These are phyloP conservation scores for Erythrophleum fordii DNA, from an alignment of 306 rosid species.

Conservation along the genomic window DNA sequence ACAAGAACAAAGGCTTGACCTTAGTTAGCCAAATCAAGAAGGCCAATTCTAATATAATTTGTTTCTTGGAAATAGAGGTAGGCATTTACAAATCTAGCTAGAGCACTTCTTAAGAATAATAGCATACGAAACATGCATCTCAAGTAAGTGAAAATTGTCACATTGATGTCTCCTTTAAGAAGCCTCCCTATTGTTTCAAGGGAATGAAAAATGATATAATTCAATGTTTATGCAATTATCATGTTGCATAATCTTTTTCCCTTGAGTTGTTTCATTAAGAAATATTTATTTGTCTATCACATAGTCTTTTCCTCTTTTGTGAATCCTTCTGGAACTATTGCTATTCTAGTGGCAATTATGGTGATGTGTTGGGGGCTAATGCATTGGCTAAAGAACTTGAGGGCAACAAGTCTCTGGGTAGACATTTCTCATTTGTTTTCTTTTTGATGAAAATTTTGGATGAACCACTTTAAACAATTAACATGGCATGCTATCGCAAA, in stretches of 20 bases:
- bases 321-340: slow-evolving; percentile 35
- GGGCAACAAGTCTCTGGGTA: slow-evolving; percentile 95
- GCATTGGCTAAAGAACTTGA: slow-evolving; percentile 95
- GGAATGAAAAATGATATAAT: slow-evolving; percentile 5
- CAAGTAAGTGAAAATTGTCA: slow-evolving; percentile 59
- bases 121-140: slow-evolving; percentile 77
- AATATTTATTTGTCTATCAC: slow-evolving; percentile 19
- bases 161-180: slow-evolving; percentile 22
- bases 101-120: slow-evolving; percentile 87
- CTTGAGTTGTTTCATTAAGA: slow-evolving; percentile 25
- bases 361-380: slow-evolving; percentile 97
- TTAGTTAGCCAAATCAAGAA: slow-evolving; percentile 3
- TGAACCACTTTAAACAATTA: slow-evolving; percentile 17
- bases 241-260: slow-evolving; percentile 8
- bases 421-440: slow-evolving; percentile 43
- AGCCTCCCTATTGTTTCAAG: not conserved
- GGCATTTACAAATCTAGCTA: slow-evolving; percentile 96
- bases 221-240: slow-evolving; percentile 29
- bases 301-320: slow-evolving; percentile 35
- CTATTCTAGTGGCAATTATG: slow-evolving; percentile 90
- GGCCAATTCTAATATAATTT: slow-evolving; percentile 41
- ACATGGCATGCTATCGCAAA: slow-evolving; percentile 13
- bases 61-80: slow-evolving; percentile 65
- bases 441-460: slow-evolving; percentile 36
- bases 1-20: slow-evolving; percentile 12